Evolutionary conservation across 129 eudicot species (phyloP).

Genomic region (Lonicera japonica): DNA sequence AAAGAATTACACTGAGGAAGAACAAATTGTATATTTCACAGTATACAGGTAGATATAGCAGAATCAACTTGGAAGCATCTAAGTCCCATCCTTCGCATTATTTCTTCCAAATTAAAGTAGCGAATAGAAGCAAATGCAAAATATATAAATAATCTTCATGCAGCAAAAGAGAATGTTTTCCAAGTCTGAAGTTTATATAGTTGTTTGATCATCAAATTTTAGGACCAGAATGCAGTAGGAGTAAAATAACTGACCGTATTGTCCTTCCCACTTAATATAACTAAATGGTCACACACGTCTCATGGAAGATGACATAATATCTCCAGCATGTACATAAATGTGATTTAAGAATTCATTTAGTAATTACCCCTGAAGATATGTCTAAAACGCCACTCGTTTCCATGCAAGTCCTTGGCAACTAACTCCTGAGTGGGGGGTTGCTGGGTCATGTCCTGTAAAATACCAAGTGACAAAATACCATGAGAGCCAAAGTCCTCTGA

Average conservation of each 20-base stretch:
- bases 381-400: slow-evolving; percentile 86
- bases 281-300: no score
- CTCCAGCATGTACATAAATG: not conserved
- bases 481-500: not conserved
- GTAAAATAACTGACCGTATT: no score
- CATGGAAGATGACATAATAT: not conserved
- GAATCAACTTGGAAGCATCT: not conserved
- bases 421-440: slow-evolving; percentile 98
- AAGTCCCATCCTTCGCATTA: not conserved
- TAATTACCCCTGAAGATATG: slow-evolving; percentile 86
- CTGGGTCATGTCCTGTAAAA: slow-evolving; percentile 80
- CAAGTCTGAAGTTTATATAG: not conserved
- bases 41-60: not conserved
- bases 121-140: not conserved
- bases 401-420: slow-evolving; percentile 90
- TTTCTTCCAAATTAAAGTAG: not conserved
- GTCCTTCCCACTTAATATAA: not conserved
- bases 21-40: not conserved
- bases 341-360: not conserved
- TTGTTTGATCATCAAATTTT: not conserved
- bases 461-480: slow-evolving; percentile 10
- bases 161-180: not conserved
- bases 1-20: no score
- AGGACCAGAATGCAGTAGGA: not conserved
- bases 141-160: not conserved